Evolutionary conservation across 176 grass and related monocot genomes (phyloP), one percentile per base, ranked within the genome.

Genomic region (Rhipidocladum racemiflorum): DNA sequence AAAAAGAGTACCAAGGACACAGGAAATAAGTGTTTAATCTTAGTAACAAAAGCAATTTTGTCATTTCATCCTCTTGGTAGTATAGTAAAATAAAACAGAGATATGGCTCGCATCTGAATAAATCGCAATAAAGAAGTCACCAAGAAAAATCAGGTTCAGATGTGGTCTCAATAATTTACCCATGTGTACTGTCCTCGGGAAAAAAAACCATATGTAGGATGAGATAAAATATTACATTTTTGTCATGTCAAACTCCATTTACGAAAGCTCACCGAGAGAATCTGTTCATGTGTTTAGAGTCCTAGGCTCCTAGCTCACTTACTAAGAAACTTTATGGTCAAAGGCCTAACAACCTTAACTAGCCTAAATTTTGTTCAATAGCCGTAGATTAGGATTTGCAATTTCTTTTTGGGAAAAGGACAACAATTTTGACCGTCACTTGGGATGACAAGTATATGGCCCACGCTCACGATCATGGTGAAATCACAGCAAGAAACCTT

Each of bases 361-460:
- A 28, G 29, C 14, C 3, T 29, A 15, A 16, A 5, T 70, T 70
- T 45, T 27, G 17, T 16, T 45, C 13, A 13, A 3, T 27, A 7
- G 40, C 5, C 53, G 6, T 65, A 35, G 5, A 18, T 64, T 34
- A 25, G 23, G 2, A 24, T 70, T 27, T 16, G n/a, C 40, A 27
- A 43, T 20, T 18, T 70, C 9, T 29, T 16, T 8, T 0, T 5
- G 6, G 7, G 15, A 54, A 35, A 55, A 34, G 1, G 20, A 36
- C 23, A 56, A 23, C 16, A 25, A 78, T 78, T 44, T 38, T 14
- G 65, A 45, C 36, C 17, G 53, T 45, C 14, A 51, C 20, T 16
- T 70, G 36, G 67, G 2, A n/a, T n/a, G 79, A 72, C 48, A 72
- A 72, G 57, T 39, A 75, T 53, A 65, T 65, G 32, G 15, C 59